Evolutionary conservation across 768 basidiomycete species (phyloP).

Genomic region (Lactifluus echinatus): DNA sequence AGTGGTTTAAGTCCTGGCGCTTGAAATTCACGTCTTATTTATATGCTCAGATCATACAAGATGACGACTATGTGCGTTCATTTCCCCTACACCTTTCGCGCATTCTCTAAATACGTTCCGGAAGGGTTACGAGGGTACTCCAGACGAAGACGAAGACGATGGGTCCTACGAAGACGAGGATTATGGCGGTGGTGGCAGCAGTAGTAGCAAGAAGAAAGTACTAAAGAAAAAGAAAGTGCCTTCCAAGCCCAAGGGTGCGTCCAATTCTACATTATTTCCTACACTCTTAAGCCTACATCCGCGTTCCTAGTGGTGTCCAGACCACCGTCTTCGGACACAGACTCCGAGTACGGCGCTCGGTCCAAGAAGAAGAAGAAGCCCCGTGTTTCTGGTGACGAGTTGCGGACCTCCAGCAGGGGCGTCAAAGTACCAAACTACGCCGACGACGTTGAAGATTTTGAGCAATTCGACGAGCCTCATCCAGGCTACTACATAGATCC

Average conservation of each 20-base stretch:
- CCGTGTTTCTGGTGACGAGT: slow-evolving; percentile 50
- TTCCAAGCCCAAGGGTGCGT: slow-evolving; percentile 53
- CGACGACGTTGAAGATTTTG: slow-evolving; percentile 58
- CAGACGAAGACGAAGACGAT: slow-evolving; percentile 55
- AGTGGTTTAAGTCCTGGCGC: slow-evolving; percentile 7
- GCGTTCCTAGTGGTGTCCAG: slow-evolving; percentile 35
- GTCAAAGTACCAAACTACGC: slow-evolving; percentile 78
- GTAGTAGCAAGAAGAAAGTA: slow-evolving; percentile 51
- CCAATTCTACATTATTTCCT: slow-evolving; percentile 1
- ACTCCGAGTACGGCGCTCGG: slow-evolving; percentile 80
- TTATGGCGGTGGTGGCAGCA: slow-evolving; percentile 34
- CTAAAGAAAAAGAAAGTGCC: slow-evolving; percentile 59
- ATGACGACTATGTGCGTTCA: slow-evolving; percentile 45
- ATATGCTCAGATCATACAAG: slow-evolving; percentile 27
- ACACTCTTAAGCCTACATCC: slow-evolving; percentile 16
- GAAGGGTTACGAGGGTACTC: slow-evolving; percentile 49
- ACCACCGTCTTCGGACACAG: slow-evolving; percentile 63
- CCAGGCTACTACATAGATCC: slow-evolving; percentile 49
- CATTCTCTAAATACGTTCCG: slow-evolving; percentile 22
- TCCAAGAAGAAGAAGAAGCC: slow-evolving; percentile 80
- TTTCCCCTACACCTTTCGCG: slow-evolving; percentile 21
- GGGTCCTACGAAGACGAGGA: slow-evolving; percentile 74
- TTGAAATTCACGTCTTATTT: slow-evolving; percentile 12
- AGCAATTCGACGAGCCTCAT: slow-evolving; percentile 67
- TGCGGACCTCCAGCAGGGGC: slow-evolving; percentile 69